Evolutionary conservation across 148 eudicot species (phyloP).

Genomic region (Cornus kousa): DNA sequence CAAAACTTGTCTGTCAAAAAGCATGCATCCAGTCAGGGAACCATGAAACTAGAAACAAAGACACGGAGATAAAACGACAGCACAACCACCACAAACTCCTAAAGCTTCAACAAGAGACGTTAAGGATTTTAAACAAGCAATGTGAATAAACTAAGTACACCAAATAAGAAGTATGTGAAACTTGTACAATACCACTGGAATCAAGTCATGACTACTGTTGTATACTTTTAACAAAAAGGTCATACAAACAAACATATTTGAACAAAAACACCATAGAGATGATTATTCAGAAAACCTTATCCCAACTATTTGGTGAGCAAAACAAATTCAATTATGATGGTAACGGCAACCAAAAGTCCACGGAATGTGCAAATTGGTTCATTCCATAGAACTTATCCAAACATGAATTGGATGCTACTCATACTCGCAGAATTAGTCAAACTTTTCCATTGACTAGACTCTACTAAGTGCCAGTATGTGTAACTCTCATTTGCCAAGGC

Average conservation of each 20-base stretch:
- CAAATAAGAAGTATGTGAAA: not conserved
- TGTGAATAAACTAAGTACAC: not conserved
- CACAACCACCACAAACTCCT: not conserved
- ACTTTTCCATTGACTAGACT: not conserved
- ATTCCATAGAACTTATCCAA: too few species aligned
- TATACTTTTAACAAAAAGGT: not conserved
- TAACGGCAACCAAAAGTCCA: too few species aligned
- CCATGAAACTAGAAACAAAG: not conserved
- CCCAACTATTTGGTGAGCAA: too few species aligned
- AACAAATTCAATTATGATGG: too few species aligned
- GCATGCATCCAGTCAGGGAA: not conserved
- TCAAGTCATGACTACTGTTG: not conserved
- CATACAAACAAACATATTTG: not conserved
- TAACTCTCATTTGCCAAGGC: not conserved
- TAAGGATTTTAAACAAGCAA: too few species aligned
- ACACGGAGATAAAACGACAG: not conserved
- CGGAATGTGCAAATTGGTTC: too few species aligned
- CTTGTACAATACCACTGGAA: not conserved
- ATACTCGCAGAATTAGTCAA: not conserved
- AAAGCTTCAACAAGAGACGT: not conserved
- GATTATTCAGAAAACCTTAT: too few species aligned
- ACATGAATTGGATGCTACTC: too few species aligned
- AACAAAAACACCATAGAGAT: too few species aligned
- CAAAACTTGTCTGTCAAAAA: conserved; percentile 46
- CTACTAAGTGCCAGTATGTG: not conserved